These are phyloP conservation scores for Halocafeteria seosinensis DNA, from an alignment of 108 stramenopile species.

Conservation along the genomic window DNA sequence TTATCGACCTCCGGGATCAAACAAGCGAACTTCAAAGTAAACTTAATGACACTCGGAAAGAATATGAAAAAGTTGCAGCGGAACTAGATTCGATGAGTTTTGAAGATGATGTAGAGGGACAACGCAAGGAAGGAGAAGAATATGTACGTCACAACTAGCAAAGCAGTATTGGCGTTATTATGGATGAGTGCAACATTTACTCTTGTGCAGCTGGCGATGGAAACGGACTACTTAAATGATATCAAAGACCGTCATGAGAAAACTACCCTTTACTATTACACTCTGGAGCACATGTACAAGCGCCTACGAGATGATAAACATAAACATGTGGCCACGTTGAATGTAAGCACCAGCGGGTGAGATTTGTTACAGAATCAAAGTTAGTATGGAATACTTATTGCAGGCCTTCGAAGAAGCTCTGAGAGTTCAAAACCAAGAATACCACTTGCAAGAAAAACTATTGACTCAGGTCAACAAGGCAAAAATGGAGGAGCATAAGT, in stretches of 20 bases:
- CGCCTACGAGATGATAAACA: neutral
- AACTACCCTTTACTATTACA: neutral
- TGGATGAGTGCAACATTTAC: no score
- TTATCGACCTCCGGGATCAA: neutral
- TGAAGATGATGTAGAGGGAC: neutral
- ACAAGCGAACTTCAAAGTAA: neutral
- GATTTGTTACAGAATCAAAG: no score
- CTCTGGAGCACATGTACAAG: neutral
- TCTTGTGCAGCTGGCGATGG: no score
- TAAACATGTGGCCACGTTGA: neutral
- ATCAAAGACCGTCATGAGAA: neutral
- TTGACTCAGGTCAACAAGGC: neutral
- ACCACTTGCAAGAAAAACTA: neutral
- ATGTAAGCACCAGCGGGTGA: no score
- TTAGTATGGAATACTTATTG: no score
- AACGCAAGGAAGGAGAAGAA: neutral
- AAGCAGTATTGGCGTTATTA: no score
- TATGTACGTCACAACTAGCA: neutral
- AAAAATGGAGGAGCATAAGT: neutral
- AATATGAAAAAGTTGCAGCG: neutral
- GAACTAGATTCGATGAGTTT: neutral
- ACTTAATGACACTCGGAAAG: neutral
- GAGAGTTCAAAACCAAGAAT: neutral
- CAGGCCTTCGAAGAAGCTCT: neutral
- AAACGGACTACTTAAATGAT: neutral